A percentile compares a stretch with the other conserved stretches of the same genome.
Evolutionary conservation across 139 green algal species (phyloP).

Genomic region (Picochlorum sp.): DNA sequence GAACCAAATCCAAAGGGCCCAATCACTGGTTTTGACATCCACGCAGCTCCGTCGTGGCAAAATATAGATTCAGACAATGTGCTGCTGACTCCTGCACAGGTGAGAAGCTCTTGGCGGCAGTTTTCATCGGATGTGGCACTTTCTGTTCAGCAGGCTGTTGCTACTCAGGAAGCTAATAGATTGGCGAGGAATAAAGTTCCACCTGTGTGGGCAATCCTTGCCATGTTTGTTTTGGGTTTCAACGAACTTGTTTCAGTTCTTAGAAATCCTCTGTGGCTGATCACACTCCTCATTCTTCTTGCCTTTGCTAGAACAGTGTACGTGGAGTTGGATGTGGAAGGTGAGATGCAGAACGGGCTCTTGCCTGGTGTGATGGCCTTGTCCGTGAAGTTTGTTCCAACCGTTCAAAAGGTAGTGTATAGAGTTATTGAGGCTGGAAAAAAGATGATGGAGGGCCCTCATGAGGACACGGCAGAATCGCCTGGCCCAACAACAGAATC

Average conservation of each 20-base stretch:
- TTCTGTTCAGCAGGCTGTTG: slow-evolving; percentile 63
- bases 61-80: slow-evolving; percentile 17
- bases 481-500: not conserved
- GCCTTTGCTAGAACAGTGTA: slow-evolving; percentile 43
- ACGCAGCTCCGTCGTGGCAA: slow-evolving; percentile 45
- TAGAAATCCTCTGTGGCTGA: slow-evolving; percentile 65
- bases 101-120: slow-evolving; percentile 57
- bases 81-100: slow-evolving; percentile 42
- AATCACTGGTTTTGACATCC: slow-evolving; percentile 34
- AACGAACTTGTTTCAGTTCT: slow-evolving; percentile 81
- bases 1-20: slow-evolving; percentile 7
- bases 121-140: slow-evolving; percentile 55
- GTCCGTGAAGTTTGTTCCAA: slow-evolving; percentile 46
- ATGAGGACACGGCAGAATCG: not conserved
- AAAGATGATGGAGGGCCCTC: not conserved
- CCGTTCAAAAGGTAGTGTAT: slow-evolving; percentile 12
- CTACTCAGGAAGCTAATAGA: slow-evolving; percentile 64
- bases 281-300: slow-evolving; percentile 40
- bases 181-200: slow-evolving; percentile 58
- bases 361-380: slow-evolving; percentile 48
- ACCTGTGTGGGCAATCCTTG: slow-evolving; percentile 79
- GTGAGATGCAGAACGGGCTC: slow-evolving; percentile 58
- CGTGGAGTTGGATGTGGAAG: slow-evolving; percentile 79
- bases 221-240: slow-evolving; percentile 85
- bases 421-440: slow-evolving; percentile 3